phyloP scores from a whole-genome alignment of 305 asterid species.

The Fraxinus angustifolia region DNA sequence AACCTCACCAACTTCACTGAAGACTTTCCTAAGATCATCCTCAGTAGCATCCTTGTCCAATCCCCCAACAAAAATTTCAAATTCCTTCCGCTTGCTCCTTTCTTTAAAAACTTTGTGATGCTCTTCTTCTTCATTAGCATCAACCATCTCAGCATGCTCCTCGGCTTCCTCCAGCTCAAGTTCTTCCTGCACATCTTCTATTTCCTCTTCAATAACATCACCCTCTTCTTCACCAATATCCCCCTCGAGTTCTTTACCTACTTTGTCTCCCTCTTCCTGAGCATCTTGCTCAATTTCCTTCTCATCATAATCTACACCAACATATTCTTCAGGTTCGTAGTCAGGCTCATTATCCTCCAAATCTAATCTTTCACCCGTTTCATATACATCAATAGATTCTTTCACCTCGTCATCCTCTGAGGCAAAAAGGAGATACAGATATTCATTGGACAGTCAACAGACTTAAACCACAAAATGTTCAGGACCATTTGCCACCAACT shows the following conservation, averaged over 20 bases:
- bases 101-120: constrained; percentile 79
- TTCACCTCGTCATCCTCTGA: constrained; percentile 61
- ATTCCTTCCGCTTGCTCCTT: constrained; percentile 93
- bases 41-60: constrained; percentile 97
- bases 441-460: constrained; percentile 34
- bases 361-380: constrained; percentile 78
- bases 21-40: constrained; percentile 82
- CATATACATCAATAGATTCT: constrained; percentile 71
- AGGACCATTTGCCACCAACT: constrained; percentile 24
- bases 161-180: constrained; percentile 68
- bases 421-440: constrained; percentile 25
- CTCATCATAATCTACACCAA: constrained; percentile 75
- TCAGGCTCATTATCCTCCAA: constrained; percentile 96
- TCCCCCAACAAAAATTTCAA: constrained; percentile 95
- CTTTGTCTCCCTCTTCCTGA: constrained; percentile 57
- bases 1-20: constrained; percentile 85
- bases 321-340: constrained; percentile 87
- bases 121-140: constrained; percentile 81
- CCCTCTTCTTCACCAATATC: constrained; percentile 61
- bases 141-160: constrained; percentile 55
- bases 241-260: constrained; percentile 61
- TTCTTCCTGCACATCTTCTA: constrained; percentile 58
- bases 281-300: constrained; percentile 68
- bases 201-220: constrained; percentile 63
- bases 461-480: constrained; percentile 25